These are phyloP conservation scores for Dictyostelium brefeldianum DNA, from an alignment of 78 protist species.

Conservation along the genomic window DNA sequence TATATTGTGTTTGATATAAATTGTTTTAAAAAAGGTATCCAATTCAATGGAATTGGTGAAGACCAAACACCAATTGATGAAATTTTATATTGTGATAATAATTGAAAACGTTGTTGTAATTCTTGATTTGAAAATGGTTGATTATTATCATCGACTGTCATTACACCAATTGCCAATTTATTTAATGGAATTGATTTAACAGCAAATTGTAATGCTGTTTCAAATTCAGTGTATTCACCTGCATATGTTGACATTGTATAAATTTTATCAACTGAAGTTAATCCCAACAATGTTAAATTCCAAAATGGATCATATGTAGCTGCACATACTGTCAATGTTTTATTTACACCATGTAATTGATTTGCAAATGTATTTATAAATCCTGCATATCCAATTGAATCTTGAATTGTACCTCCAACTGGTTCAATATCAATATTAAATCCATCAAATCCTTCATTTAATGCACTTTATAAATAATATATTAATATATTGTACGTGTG, in stretches of 20 bases:
- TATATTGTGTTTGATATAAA: background rate
- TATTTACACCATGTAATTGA: conserved; percentile 38
- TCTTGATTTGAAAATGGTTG: conserved; percentile 53
- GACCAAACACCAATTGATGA: conserved; percentile 76
- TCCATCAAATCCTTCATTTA: conserved; percentile 79
- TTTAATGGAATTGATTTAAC: conserved; percentile 35
- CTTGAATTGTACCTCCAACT: conserved; percentile 33
- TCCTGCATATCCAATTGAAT: conserved; percentile 53
- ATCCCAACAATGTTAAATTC: conserved; percentile 52
- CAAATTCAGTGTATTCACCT: conserved; percentile 16
- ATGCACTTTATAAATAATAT: background rate
- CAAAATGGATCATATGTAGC: conserved; percentile 75
- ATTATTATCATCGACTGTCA: conserved; percentile 71
- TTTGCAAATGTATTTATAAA: conserved; percentile 73
- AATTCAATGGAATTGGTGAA: conserved; percentile 62
- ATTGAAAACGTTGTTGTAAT: conserved; percentile 43
- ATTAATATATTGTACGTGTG: too few species aligned
- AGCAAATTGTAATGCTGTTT: conserved; percentile 27
- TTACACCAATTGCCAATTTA: conserved; percentile 67
- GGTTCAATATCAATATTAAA: conserved; percentile 85
- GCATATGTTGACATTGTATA: conserved; percentile 81
- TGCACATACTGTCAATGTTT: conserved; percentile 62
- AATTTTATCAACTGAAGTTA: conserved; percentile 59
- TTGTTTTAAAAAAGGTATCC: conserved; percentile 78
- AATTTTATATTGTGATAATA: conserved; percentile 2